Base-by-base conservation (phyloP, 495 filamentous ascomycete genomes). In the Cenococcum geophilum region DNA sequence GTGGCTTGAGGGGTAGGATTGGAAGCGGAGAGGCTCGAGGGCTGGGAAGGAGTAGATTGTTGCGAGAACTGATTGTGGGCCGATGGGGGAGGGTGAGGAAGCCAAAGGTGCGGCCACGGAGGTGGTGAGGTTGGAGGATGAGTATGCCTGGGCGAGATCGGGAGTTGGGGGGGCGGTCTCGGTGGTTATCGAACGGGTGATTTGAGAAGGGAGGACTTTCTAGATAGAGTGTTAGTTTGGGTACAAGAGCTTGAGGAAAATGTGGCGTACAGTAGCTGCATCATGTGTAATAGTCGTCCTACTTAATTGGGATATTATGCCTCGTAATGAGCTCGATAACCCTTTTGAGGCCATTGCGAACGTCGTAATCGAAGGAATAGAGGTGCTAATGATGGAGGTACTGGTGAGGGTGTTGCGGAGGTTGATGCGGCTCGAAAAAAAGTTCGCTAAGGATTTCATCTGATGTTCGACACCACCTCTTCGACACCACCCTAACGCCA, bases 21-120 rank as follows among this genome's bases (percentile, higher is more conserved):
- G 82, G 72, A 95, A 87, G 37, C 84, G 81, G 50, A 84, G 71
- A 22, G 93, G 93, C 73, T 96, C 91, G 78, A 97, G 85, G 16
- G 84, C 78, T 36, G 95, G 93, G 78, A 97, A 99, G 67, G 79
- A 75, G 83, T 97, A 88, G 77, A 95, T 81, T 52, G 93, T 97
- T 11, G 91, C 78, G 34, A 84, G 80, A 66, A 95, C 89, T 25
- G 68, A 62, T 18, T 76, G 78, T 34, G 82, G 76, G 37, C 76
- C 83, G 65, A 71, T 56, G 45, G 59, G 62, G 12, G 25, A 48
- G 42, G 63, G 37, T 53, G 58, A 51, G 60, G 35, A 4, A 4
- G 5, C 5, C 22, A 61, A 59, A 69, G 72, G 65, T 23, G 57
- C 49, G 61, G 50, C 23, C 61, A 49, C 32, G 27, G 62, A 61